These are phyloP conservation scores for Escallonia rubra DNA, from an alignment of 129 eudicot genomes.

Conservation along the genomic window DNA sequence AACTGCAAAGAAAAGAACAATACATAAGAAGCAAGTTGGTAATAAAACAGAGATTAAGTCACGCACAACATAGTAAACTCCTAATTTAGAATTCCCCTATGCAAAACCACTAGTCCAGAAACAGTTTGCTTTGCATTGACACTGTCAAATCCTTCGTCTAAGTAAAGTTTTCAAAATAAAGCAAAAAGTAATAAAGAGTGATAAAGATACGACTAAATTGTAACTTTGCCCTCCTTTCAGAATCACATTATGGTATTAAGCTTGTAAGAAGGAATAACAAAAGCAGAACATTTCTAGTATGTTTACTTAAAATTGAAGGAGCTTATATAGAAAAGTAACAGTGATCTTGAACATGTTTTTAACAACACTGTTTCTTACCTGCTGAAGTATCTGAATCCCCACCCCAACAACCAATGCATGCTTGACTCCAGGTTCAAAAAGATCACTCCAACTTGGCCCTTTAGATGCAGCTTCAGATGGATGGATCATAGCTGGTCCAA, in stretches of 20 bases:
- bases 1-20: constrained; percentile 43
- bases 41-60: neutral
- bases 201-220: too few species aligned
- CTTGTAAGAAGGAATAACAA: too few species aligned
- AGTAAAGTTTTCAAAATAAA: too few species aligned
- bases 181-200: too few species aligned
- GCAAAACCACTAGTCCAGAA: neutral
- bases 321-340: too few species aligned
- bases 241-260: too few species aligned
- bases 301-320: too few species aligned
- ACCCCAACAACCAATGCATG: constrained; percentile 81
- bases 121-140: too few species aligned
- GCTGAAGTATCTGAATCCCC: constrained; percentile 87
- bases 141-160: too few species aligned
- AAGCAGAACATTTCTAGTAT: too few species aligned
- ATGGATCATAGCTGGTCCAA: constrained; percentile 60
- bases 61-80: neutral
- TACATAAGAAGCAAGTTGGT: neutral
- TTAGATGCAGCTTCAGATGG: constrained; percentile 52
- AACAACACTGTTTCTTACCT: constrained; percentile 32
- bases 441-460: constrained; percentile 61
- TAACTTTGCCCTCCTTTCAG: too few species aligned
- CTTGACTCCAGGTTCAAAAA: constrained; percentile 83
- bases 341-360: too few species aligned
- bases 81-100: neutral